Percentiles rank a stretch among this genome's conserved stretches.
Evolutionary conservation across 176 grass and related monocot species (phyloP).

Genomic region (Pontederia crassipes): DNA sequence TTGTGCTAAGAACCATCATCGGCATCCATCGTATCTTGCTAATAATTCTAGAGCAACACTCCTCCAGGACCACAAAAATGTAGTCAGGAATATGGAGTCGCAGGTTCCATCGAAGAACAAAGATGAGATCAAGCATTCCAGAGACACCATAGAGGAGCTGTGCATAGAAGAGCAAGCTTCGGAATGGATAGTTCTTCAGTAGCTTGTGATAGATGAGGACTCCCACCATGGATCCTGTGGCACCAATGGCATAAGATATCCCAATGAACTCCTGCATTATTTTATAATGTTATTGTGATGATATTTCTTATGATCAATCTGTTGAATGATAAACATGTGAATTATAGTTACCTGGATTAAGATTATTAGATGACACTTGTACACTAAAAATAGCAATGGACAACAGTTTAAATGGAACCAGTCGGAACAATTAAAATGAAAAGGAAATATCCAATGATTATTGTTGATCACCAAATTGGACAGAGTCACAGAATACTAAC

Average conservation of each 20-base stretch:
- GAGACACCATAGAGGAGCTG: constrained; percentile 64
- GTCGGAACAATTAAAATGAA: too few relatives aligned
- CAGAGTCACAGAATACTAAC: too few relatives aligned
- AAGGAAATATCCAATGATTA: too few relatives aligned
- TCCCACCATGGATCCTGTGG: constrained; percentile 69
- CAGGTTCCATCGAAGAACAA: constrained; percentile 90
- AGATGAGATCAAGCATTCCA: constrained; percentile 62
- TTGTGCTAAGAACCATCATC: constrained; percentile 81
- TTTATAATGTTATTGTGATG: neutral
- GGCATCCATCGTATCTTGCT: constrained; percentile 58
- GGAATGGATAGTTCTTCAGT: constrained; percentile 60
- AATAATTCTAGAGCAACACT: constrained; percentile 47
- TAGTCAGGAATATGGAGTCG: constrained; percentile 49
- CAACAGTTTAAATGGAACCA: too few relatives aligned
- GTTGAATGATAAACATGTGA: too few relatives aligned
- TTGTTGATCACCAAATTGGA: too few relatives aligned
- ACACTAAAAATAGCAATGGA: too few relatives aligned
- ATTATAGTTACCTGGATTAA: too few relatives aligned
- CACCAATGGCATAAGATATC: constrained; percentile 65
- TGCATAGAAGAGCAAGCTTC: constrained; percentile 69
- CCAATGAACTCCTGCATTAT: constrained; percentile 63
- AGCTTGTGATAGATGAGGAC: constrained; percentile 89
- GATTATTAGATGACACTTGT: too few relatives aligned
- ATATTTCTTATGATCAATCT: neutral
- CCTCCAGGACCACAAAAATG: constrained; percentile 58